These are phyloP conservation scores for Primulina tabacum DNA, from an alignment of 257 asterid genomes.

Conservation along the genomic window DNA sequence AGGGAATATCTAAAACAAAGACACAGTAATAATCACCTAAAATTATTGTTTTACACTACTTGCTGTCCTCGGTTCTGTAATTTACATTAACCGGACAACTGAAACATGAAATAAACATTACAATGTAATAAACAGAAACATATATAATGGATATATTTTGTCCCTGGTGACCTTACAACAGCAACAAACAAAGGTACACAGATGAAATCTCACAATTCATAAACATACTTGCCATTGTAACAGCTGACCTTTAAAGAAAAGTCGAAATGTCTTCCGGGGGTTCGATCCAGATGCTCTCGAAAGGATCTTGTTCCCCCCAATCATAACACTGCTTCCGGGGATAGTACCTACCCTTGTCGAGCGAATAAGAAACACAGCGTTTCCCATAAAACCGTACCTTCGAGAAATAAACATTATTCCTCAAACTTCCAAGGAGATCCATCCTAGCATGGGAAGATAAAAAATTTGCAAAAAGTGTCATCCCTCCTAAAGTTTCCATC, in stretches of 20 bases:
- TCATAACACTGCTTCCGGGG: constrained; percentile 42
- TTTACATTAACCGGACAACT: neutral
- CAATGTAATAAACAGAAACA: neutral
- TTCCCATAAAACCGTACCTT: constrained; percentile 50
- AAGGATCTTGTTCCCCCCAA: constrained; percentile 50
- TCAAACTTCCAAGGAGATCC: constrained; percentile 46
- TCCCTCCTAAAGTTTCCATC: constrained; percentile 37
- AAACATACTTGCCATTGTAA: neutral
- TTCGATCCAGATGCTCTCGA: constrained; percentile 52
- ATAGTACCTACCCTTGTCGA: constrained; percentile 37
- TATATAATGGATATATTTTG: neutral
- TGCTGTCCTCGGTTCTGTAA: neutral
- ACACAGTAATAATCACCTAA: neutral
- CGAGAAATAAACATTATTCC: constrained; percentile 46
- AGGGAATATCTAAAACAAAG: no score
- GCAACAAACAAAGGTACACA: neutral
- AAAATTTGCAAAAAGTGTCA: constrained; percentile 50
- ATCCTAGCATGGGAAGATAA: constrained; percentile 43
- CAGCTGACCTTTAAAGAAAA: constrained; percentile 21
- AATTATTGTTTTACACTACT: neutral
- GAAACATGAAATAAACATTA: neutral
- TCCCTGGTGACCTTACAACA: neutral
- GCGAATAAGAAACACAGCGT: constrained; percentile 49
- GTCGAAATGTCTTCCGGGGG: constrained; percentile 45
- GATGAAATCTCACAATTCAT: neutral